Evolutionary conservation across 208 protist genomes (phyloP).

Genomic region (Phytomonas sp.): DNA sequence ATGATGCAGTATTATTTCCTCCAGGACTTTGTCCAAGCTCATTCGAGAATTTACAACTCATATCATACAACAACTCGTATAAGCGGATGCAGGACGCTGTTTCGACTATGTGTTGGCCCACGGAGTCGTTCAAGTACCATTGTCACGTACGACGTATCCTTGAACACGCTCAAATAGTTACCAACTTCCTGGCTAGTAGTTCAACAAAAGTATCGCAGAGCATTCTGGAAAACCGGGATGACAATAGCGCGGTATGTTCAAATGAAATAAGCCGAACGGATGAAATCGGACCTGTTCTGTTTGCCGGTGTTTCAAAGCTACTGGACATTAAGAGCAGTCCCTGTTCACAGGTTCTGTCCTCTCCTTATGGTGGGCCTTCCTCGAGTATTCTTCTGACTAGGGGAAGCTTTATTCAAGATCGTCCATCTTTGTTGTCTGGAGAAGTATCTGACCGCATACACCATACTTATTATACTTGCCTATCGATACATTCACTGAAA

Average conservation of each 20-base stretch:
- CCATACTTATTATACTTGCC: background rate
- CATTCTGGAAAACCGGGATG: background rate
- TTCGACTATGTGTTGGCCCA: slow-evolving; percentile 48
- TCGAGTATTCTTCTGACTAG: background rate
- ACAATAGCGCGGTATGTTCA: background rate
- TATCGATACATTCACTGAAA: background rate
- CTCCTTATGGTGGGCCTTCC: slow-evolving; percentile 12
- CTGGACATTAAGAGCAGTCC: slow-evolving; percentile 33
- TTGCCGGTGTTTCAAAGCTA: slow-evolving; percentile 19
- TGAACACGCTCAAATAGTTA: slow-evolving; percentile 30
- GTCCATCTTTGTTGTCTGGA: background rate
- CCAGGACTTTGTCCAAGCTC: background rate
- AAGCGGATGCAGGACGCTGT: background rate
- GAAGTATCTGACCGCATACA: background rate
- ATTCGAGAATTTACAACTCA: background rate
- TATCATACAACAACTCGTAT: background rate
- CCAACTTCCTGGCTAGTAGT: slow-evolving; percentile 9
- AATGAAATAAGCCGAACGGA: background rate
- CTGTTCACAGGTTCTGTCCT: slow-evolving; percentile 36
- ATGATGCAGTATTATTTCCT: background rate
- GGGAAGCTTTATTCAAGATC: background rate
- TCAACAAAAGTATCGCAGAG: background rate
- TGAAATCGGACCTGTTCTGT: slow-evolving; percentile 1
- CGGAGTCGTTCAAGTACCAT: slow-evolving; percentile 21
- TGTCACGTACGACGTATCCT: slow-evolving; percentile 26